Evolutionary conservation across 2,329 filamentous ascomycete species (phyloP).

Genomic region (Westerdykella ornata): DNA sequence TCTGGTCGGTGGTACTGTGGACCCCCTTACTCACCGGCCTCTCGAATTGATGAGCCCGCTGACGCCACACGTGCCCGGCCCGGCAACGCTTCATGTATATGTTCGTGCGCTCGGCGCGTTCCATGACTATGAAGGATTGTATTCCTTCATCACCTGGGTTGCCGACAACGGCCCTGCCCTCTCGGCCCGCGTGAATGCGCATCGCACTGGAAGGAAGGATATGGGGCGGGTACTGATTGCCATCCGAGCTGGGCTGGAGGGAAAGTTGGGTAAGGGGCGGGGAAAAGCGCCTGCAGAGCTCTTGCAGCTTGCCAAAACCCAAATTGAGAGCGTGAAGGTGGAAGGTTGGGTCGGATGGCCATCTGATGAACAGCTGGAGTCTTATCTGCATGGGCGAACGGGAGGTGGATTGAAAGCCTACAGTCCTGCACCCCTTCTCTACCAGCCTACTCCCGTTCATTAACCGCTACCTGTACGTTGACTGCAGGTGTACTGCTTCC

Average conservation of each 20-base stretch:
- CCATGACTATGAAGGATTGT: slow-evolving; percentile 55
- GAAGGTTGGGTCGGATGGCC: slow-evolving; percentile 43
- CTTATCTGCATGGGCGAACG: slow-evolving; percentile 13
- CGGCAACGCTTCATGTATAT: slow-evolving; percentile 51
- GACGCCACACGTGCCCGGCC: slow-evolving; percentile 42
- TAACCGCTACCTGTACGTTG: too few species aligned
- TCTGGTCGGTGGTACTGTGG: slow-evolving; percentile 17
- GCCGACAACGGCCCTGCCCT: slow-evolving; percentile 20
- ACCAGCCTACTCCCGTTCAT: too few species aligned
- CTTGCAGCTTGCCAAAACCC: slow-evolving; percentile 22
- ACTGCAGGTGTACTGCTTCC: too few species aligned
- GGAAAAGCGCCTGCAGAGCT: slow-evolving; percentile 26
- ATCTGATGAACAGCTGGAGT: slow-evolving; percentile 35
- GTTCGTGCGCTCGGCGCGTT: slow-evolving; percentile 57
- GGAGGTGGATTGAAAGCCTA: too few species aligned
- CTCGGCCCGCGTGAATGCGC: slow-evolving; percentile 21
- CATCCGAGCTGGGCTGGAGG: slow-evolving; percentile 39
- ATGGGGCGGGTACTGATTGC: slow-evolving; percentile 34
- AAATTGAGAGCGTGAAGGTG: slow-evolving; percentile 33
- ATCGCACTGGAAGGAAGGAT: slow-evolving; percentile 16
- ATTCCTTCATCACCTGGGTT: slow-evolving; percentile 55
- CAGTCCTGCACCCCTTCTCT: too few species aligned
- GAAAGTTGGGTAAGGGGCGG: slow-evolving; percentile 13
- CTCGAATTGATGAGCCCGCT: slow-evolving; percentile 13
- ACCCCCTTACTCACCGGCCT: slow-evolving; percentile 8